These are phyloP conservation scores for Talaromyces pinophilus DNA, from an alignment of 2,329 filamentous ascomycete genomes.

Conservation along the genomic window DNA sequence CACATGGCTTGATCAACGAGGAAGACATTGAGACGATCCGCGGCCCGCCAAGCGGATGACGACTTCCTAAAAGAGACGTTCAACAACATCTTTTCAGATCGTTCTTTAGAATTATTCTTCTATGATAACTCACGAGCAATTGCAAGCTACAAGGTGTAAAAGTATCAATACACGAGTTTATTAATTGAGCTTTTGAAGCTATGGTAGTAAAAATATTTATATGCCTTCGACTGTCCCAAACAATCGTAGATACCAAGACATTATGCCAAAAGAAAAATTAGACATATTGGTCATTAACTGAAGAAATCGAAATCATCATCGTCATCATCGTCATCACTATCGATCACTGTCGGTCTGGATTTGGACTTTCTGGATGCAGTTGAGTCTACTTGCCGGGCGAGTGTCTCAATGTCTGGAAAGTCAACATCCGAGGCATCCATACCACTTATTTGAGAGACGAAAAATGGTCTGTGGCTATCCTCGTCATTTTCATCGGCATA, in stretches of 20 bases:
- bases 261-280: neutral
- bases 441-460: constrained; percentile 27
- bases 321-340: constrained; percentile 31
- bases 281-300: neutral
- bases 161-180: neutral
- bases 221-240: neutral
- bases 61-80: neutral
- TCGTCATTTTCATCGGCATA: constrained; percentile 9
- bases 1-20: neutral
- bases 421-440: constrained; percentile 32
- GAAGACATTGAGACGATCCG: constrained; percentile 1
- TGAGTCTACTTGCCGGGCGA: constrained; percentile 25
- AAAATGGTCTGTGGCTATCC: constrained; percentile 24
- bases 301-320: constrained; percentile 29
- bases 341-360: constrained; percentile 24
- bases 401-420: constrained; percentile 33
- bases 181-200: neutral
- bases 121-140: neutral
- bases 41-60: constrained; percentile 11
- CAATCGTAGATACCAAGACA: neutral
- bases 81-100: neutral
- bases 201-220: neutral
- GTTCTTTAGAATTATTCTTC: neutral
- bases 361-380: constrained; percentile 23
- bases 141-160: neutral